Conservation (phyloP, 768 basidiomycete genomes). For the Hemileccinum impolitum region DNA sequence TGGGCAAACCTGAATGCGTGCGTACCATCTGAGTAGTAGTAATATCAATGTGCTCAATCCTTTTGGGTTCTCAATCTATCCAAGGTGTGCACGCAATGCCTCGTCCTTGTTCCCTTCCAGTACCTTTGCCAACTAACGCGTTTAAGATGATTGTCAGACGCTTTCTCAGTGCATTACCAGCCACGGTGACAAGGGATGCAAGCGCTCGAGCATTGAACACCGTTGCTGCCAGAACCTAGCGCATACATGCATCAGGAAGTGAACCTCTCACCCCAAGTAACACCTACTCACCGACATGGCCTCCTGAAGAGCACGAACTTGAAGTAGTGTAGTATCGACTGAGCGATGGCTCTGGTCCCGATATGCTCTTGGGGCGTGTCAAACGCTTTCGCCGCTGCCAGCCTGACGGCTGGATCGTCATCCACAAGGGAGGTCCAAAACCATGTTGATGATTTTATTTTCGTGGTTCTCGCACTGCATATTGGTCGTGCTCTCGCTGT, state of each 20-base stretch:
- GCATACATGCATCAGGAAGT: neutral
- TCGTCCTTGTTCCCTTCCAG: slow-evolving; percentile 66
- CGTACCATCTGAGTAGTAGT: slow-evolving; percentile 83
- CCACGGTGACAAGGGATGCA: slow-evolving; percentile 88
- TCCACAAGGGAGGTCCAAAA: slow-evolving; percentile 86
- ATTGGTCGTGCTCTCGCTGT: slow-evolving; percentile 80
- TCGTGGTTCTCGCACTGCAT: slow-evolving; percentile 84
- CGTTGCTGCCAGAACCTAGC: slow-evolving; percentile 83
- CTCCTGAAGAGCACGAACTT: slow-evolving; percentile 90
- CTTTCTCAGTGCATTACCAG: slow-evolving; percentile 84
- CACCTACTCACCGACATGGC: slow-evolving; percentile 76
- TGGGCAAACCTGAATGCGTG: neutral
- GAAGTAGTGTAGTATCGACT: slow-evolving; percentile 91
- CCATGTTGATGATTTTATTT: slow-evolving; percentile 81
- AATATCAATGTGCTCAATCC: slow-evolving; percentile 90
- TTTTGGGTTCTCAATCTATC: slow-evolving; percentile 79
- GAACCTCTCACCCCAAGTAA: too few relatives aligned
- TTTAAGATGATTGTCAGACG: slow-evolving; percentile 75
- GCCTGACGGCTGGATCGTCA: slow-evolving; percentile 77
- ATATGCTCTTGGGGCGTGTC: slow-evolving; percentile 92
- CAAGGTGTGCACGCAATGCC: slow-evolving; percentile 70
- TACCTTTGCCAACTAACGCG: slow-evolving; percentile 76
- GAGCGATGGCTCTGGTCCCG: slow-evolving; percentile 88
- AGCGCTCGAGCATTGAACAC: slow-evolving; percentile 95
- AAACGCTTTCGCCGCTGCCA: slow-evolving; percentile 86